Conservation (phyloP, 75 land plant genomes). For the Gnetum montanum region DNA sequence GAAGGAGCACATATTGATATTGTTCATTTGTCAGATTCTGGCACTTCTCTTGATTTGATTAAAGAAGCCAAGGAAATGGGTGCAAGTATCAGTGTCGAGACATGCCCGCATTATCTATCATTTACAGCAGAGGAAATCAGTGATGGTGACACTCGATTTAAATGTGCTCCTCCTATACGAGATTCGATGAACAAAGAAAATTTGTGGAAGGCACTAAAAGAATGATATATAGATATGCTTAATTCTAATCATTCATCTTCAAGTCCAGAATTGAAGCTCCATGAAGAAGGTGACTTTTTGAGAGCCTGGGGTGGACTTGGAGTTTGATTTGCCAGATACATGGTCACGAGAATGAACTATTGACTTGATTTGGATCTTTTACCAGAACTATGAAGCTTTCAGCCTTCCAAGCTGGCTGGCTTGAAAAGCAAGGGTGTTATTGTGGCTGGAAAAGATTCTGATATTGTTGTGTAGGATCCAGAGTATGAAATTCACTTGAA, state of each 20-base stretch:
- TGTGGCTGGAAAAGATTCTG: not conserved
- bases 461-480: not conserved
- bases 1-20: not conserved
- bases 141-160: not conserved
- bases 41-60: not conserved
- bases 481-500: too few relatives aligned
- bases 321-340: not conserved
- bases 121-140: not conserved
- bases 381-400: not conserved
- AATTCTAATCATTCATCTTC: constrained; percentile 16
- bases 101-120: not conserved
- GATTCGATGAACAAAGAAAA: not conserved
- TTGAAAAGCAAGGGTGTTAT: not conserved
- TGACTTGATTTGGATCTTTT: not conserved
- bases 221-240: not conserved
- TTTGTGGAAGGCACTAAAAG: not conserved
- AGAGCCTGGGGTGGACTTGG: constrained; percentile 27
- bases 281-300: constrained; percentile 27
- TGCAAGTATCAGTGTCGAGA: not conserved
- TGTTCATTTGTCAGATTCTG: not conserved
- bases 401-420: not conserved
- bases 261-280: constrained; percentile 12
- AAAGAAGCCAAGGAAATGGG: not conserved
- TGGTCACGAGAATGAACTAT: not conserved
- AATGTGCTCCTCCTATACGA: not conserved